phyloP scores from a whole-genome alignment of 2,329 filamentous ascomycete genomes.

The Colletotrichum noveboracense region DNA sequence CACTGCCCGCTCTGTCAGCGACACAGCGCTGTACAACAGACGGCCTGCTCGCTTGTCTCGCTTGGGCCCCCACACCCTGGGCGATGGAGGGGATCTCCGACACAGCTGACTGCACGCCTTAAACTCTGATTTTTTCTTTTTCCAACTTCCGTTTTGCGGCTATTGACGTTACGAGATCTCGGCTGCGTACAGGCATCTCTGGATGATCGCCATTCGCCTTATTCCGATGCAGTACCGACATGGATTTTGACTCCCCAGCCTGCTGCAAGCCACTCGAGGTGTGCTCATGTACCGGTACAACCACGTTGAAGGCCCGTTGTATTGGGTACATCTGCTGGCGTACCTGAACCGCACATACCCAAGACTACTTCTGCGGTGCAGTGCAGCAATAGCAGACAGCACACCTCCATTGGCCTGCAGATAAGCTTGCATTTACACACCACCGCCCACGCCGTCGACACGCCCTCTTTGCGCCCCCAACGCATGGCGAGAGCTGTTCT shows the following conservation, averaged over 20 bases:
- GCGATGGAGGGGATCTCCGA: not conserved
- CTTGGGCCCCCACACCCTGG: not conserved
- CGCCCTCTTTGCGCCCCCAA: not conserved
- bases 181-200: not conserved
- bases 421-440: not conserved
- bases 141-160: not conserved
- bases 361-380: not conserved
- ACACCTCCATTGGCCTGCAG: not conserved
- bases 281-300: slow-evolving; percentile 1
- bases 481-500: not conserved
- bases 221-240: slow-evolving; percentile 9
- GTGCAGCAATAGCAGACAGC: not conserved
- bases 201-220: slow-evolving; percentile 7
- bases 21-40: not conserved
- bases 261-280: not conserved
- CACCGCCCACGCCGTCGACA: not conserved
- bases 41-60: not conserved
- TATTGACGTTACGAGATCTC: not conserved
- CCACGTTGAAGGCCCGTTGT: not conserved
- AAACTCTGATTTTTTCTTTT: not conserved
- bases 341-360: not conserved
- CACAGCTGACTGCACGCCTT: not conserved
- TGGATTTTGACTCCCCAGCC: not conserved
- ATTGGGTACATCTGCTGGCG: not conserved
- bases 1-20: not conserved